Conservation (phyloP, 2,329 filamentous ascomycete species). For the Arthrobotrys iridis region DNA sequence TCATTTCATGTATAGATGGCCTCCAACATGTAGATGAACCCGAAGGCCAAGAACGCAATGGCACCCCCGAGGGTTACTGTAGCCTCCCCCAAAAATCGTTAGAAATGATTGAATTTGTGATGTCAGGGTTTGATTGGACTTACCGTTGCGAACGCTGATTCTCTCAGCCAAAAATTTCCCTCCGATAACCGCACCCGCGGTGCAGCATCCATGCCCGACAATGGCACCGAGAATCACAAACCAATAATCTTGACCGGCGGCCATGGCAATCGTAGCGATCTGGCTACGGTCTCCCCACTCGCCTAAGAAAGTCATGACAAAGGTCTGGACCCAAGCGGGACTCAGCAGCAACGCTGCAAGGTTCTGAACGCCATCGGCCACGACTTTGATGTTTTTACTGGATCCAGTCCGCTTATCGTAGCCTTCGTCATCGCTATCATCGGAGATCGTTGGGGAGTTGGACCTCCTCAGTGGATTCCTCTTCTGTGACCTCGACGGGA, state of each 20-base stretch:
- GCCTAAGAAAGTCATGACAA: conserved; percentile 97
- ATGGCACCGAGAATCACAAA: conserved; percentile 94
- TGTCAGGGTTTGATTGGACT: conserved; percentile 61
- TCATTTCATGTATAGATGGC: conserved; percentile 67
- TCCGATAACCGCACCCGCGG: conserved; percentile 87
- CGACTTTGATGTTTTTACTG: conserved; percentile 61
- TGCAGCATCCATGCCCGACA: conserved; percentile 87
- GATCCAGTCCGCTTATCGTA: conserved; percentile 59
- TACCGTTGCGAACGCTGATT: conserved; percentile 95
- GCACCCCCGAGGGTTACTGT: conserved; percentile 81
- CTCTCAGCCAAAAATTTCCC: conserved; percentile 90
- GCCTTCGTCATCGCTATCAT: conserved; percentile 44
- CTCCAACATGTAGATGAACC: conserved; percentile 89
- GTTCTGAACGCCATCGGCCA: conserved; percentile 77
- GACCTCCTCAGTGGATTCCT: conserved; percentile 41
- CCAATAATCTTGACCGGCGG: conserved; percentile 97
- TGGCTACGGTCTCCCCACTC: conserved; percentile 98
- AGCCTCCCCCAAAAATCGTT: conserved; percentile 69
- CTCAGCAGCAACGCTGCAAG: conserved; percentile 87
- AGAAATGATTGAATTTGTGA: conserved; percentile 41
- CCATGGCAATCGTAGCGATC: conserved; percentile 99
- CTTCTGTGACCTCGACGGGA: conserved; percentile 36
- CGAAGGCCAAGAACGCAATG: conserved; percentile 87
- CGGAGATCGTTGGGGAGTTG: conserved; percentile 50
- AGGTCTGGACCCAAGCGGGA: conserved; percentile 98